A percentile compares a stretch with the other conserved stretches of the same genome.
Evolutionary conservation across 2,329 filamentous ascomycete species (phyloP).

Genomic region (Hymenoscyphus repandus): DNA sequence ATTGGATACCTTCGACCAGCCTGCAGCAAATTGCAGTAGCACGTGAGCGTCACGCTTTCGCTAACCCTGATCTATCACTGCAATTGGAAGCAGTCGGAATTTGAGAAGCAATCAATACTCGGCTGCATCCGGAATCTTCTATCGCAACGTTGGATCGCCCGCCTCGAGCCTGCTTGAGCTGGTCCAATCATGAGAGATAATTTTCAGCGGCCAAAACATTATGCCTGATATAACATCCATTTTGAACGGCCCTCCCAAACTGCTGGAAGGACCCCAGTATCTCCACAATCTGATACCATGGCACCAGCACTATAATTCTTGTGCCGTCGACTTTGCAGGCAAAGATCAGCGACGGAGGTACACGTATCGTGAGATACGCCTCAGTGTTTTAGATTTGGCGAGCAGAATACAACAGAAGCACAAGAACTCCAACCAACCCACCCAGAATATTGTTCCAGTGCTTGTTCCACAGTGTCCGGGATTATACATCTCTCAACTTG

Average conservation of each 20-base stretch:
- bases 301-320: constrained; percentile 30
- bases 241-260: constrained; percentile 49
- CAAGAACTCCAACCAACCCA: neutral
- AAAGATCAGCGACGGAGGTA: constrained; percentile 34
- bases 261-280: constrained; percentile 48
- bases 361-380: constrained; percentile 33
- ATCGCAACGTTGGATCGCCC: too few relatives aligned
- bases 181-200: constrained; percentile 13
- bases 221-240: constrained; percentile 42
- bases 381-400: constrained; percentile 33
- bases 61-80: constrained; percentile 5
- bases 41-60: constrained; percentile 1
- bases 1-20: neutral
- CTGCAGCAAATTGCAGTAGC: neutral
- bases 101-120: neutral
- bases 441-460: constrained; percentile 61
- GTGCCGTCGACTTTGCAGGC: constrained; percentile 61
- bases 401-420: constrained; percentile 11
- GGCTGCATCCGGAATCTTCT: too few relatives aligned
- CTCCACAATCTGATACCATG: constrained; percentile 59
- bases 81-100: neutral
- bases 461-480: constrained; percentile 71
- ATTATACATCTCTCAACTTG: constrained; percentile 73
- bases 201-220: constrained; percentile 3
- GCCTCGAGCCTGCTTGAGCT: neutral